A percentile compares a stretch with the other conserved stretches of the same genome.
These are phyloP conservation scores for Zygosaccharomyces siamensis DNA, from an alignment of 805 yeast genomes.

Conservation along the genomic window DNA sequence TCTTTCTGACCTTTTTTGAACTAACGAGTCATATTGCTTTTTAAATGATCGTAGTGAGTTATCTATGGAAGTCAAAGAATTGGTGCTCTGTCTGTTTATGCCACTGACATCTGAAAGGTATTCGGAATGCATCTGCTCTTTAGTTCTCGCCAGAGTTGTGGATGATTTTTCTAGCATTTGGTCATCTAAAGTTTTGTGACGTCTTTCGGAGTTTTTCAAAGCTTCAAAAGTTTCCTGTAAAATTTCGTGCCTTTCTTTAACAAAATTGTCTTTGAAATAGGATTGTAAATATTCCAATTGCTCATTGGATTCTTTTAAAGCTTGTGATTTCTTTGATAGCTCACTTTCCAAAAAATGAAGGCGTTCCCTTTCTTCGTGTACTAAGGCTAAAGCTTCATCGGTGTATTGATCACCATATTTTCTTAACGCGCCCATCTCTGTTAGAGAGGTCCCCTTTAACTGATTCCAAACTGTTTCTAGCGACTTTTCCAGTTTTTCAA, in stretches of 20 bases:
- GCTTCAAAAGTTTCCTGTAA: conserved; percentile 8
- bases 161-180: conserved; percentile 4
- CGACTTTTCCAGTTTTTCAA: conserved; percentile 7
- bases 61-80: neutral
- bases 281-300: conserved; percentile 9
- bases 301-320: conserved; percentile 6
- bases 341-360: neutral
- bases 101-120: neutral
- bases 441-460: conserved; percentile 1
- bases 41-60: neutral
- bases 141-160: neutral
- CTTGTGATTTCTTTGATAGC: conserved; percentile 9
- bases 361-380: neutral
- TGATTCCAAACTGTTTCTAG: conserved; percentile 3
- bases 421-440: conserved; percentile 2
- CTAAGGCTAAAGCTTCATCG: neutral
- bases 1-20: neutral
- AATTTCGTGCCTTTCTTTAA: conserved; percentile 9
- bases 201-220: conserved; percentile 9
- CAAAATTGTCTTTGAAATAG: conserved; percentile 14
- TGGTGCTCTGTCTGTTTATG: neutral
- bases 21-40: neutral
- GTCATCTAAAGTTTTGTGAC: conserved; percentile 7
- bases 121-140: neutral
- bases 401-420: neutral